Percentiles rank a stretch among this genome's conserved stretches.
These are phyloP conservation scores for Asterophora lycoperdoides DNA, from an alignment of 768 basidiomycete species.

Conservation along the genomic window DNA sequence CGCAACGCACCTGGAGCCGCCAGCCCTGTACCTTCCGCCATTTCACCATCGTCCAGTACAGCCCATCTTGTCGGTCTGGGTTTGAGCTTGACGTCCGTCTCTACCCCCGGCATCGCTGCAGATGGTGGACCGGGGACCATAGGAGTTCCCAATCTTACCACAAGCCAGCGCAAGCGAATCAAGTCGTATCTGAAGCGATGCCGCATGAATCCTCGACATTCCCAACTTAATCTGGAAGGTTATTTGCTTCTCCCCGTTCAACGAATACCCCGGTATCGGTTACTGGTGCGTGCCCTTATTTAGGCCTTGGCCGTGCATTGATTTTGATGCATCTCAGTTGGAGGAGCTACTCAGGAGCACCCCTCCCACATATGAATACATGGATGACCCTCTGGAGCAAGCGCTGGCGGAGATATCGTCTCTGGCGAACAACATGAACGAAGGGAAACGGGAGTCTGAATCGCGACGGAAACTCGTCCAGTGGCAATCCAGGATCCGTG, in stretches of 20 bases:
- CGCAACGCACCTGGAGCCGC: constrained; percentile 35
- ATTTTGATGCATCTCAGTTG: constrained; percentile 42
- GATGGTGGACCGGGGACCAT: constrained; percentile 36
- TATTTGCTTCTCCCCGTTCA: constrained; percentile 95
- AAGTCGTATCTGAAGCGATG: constrained; percentile 88
- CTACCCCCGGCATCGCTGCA: constrained; percentile 38
- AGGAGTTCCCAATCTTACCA: constrained; percentile 55
- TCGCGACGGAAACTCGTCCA: constrained; percentile 86
- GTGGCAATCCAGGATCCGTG: constrained; percentile 86
- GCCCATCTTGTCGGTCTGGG: constrained; percentile 63
- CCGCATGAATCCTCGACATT: constrained; percentile 83
- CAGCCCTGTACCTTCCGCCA: constrained; percentile 35
- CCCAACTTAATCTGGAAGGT: constrained; percentile 90
- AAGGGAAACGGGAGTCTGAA: constrained; percentile 94
- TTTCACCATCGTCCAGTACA: constrained; percentile 59
- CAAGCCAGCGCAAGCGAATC: constrained; percentile 84
- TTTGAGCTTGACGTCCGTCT: constrained; percentile 48
- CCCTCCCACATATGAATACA: constrained; percentile 70
- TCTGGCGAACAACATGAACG: constrained; percentile 94
- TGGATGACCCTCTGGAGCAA: constrained; percentile 80
- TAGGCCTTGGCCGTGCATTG: background rate
- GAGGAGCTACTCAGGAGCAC: constrained; percentile 85
- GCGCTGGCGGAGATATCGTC: constrained; percentile 85
- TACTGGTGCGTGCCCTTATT: constrained; percentile 61
- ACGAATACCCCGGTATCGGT: constrained; percentile 92